Evolutionary conservation across 331 rosid genomes (phyloP), one percentile per base, ranked within the genome.

Genomic region (Rhamnella rubrinervis): DNA sequence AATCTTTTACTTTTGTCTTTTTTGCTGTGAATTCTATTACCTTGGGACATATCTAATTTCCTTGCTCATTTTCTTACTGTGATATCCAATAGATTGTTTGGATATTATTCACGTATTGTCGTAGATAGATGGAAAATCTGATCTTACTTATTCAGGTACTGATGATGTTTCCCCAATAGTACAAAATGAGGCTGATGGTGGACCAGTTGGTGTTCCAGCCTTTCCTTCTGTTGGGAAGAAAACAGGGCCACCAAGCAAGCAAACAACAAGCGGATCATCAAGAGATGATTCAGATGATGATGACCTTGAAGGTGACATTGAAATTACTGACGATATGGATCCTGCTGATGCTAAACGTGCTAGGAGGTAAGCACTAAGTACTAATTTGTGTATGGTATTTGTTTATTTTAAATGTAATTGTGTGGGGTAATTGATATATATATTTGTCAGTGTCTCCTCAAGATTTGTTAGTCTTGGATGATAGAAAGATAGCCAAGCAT

Each of bases 241-340:
- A 61, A 53, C 64, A 8, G 79, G 28, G 46, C 19, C 68, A 31
- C 88, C 40, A 62, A 66, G 71, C 64, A 77, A 25, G 50, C 89
- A 81, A 71, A 59, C 89, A 65, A 79, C 87, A 0, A 85, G 89
- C 55, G 89, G 87, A 79, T 85, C 89, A 13, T 85, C 89, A 17
- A 82, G 79, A 61, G 89, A 85, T 13, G 87, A 85, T 35, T 85
- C 89, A 0, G 89, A 85, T 55, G 87, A 85, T 67, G 89, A 85
- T 77, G 89, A 85, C 1, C 80, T 82, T 57, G 89, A 85, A 20
- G 86, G 83, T 35, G 89, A 85, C 67, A 61, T 79, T 61, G 89
- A 85, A 64, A 85, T 62, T 65, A 66, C 66, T 5, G 88, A 78
- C 59, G 75, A 81, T 62, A 74, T 74, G 85, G 86, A 66, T 82